Conservation (phyloP, 352 stramenopile species). For the Albugo candida region DNA sequence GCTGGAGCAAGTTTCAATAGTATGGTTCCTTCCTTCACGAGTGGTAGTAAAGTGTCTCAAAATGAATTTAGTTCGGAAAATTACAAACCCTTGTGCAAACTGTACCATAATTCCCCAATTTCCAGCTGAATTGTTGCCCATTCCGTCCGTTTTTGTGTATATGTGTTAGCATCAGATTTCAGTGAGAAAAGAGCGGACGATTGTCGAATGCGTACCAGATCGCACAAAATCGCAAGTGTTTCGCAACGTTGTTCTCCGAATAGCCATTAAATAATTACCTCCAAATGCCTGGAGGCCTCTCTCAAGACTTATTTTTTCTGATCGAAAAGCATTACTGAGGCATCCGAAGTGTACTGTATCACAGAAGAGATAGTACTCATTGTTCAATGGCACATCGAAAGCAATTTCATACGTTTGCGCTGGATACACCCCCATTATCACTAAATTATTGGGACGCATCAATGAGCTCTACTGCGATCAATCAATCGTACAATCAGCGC, state of each 20-base stretch:
- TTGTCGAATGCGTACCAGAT: slow-evolving; percentile 10
- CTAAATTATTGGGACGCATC: slow-evolving; percentile 33
- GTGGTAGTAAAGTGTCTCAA: too few relatives aligned
- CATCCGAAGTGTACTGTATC: slow-evolving; percentile 37
- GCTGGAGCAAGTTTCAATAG: too few relatives aligned
- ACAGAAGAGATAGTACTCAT: slow-evolving; percentile 56
- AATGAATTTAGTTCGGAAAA: too few relatives aligned
- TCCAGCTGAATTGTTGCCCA: too few relatives aligned
- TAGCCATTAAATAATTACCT: slow-evolving; percentile 37
- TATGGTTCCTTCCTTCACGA: too few relatives aligned
- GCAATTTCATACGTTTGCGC: slow-evolving; percentile 48
- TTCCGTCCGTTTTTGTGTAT: slow-evolving; percentile 34
- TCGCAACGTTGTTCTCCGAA: slow-evolving; percentile 34
- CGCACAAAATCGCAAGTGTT: slow-evolving; percentile 15
- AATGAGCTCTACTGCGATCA: too few relatives aligned
- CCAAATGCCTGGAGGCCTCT: slow-evolving; percentile 7
- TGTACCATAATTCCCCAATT: too few relatives aligned
- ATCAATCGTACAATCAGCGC: too few relatives aligned
- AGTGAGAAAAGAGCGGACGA: slow-evolving; percentile 29
- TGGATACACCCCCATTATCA: slow-evolving; percentile 35
- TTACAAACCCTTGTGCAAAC: too few relatives aligned
- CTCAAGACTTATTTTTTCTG: slow-evolving; percentile 11
- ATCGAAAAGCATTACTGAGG: slow-evolving; percentile 6
- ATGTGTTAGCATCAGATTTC: slow-evolving; percentile 57
- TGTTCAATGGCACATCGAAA: slow-evolving; percentile 64